Conservation (phyloP, 129 eudicot species). For the Flaveria bidentis region DNA sequence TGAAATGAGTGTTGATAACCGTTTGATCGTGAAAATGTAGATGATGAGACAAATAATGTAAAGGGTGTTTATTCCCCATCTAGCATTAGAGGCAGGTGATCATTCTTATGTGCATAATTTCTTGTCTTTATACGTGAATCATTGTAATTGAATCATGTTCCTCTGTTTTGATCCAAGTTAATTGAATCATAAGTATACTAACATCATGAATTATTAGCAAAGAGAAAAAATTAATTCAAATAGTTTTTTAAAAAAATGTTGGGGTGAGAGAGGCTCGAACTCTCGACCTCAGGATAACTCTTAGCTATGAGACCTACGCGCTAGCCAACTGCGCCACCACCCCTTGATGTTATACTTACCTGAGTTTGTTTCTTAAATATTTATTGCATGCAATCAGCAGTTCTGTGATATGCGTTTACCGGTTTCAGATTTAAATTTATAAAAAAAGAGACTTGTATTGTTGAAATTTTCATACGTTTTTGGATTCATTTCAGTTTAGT, state of each 20-base stretch:
- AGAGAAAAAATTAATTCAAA: not conserved
- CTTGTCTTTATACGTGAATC: slow-evolving; percentile 26
- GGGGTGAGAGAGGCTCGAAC: slow-evolving; percentile 99
- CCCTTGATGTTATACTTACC: not conserved
- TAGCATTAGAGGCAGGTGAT: slow-evolving; percentile 64
- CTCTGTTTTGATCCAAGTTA: not conserved
- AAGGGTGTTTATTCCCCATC: slow-evolving; percentile 58
- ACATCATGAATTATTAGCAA: slow-evolving; percentile 26
- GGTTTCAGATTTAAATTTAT: no score
- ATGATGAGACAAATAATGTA: slow-evolving; percentile 62
- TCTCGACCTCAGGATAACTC: slow-evolving; percentile 93
- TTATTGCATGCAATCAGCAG: no score
- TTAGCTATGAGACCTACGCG: slow-evolving; percentile 99
- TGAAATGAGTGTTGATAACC: slow-evolving; percentile 63
- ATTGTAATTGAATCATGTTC: not conserved
- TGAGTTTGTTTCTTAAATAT: no score
- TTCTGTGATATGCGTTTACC: no score
- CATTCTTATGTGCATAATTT: not conserved
- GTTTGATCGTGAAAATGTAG: slow-evolving; percentile 44
- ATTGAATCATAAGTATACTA: no score
- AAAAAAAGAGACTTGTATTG: no score
- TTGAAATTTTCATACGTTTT: no score
- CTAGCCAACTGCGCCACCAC: slow-evolving; percentile 99
- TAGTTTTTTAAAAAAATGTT: slow-evolving; percentile 26
- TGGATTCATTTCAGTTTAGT: no score